Conservation (phyloP, 202 grass and related monocot species). For the Zoysia matrella region DNA sequence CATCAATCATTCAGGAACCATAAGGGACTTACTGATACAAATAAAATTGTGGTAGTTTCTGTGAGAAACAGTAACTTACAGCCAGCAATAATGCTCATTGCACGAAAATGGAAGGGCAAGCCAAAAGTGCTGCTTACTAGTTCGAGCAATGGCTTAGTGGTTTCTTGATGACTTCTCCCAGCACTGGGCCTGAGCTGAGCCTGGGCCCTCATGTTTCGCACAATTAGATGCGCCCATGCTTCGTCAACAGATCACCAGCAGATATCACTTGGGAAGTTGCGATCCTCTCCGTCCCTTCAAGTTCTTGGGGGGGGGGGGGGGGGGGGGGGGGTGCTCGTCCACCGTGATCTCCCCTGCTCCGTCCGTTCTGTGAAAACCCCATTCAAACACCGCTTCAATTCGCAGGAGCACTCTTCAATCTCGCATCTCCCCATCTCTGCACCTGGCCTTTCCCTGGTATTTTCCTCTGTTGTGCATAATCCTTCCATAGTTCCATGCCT, state of each 20-base stretch:
- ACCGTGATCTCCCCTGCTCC: no score
- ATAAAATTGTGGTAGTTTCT: not conserved
- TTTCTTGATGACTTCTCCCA: not conserved
- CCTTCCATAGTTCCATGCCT: not conserved
- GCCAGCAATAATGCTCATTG: slow-evolving; percentile 3
- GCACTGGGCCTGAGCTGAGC: not conserved
- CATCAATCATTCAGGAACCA: not conserved
- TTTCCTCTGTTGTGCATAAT: no score
- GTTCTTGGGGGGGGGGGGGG: no score
- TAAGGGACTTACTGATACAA: not conserved
- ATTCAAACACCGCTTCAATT: not conserved
- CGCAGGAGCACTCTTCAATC: no score
- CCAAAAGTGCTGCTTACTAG: slow-evolving; percentile 9
- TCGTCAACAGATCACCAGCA: not conserved
- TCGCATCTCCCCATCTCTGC: not conserved
- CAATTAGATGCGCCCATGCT: not conserved
- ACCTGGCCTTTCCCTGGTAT: not conserved
- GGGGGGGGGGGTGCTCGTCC: no score
- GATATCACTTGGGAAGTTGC: not conserved
- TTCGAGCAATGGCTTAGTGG: not conserved
- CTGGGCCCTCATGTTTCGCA: not conserved
- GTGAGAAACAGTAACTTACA: not conserved
- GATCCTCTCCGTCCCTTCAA: not conserved
- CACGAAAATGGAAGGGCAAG: not conserved
- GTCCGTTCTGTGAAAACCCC: not conserved